phyloP scores from a whole-genome alignment of 2,329 filamentous ascomycete genomes.

The Leptosphaerulina australis region DNA sequence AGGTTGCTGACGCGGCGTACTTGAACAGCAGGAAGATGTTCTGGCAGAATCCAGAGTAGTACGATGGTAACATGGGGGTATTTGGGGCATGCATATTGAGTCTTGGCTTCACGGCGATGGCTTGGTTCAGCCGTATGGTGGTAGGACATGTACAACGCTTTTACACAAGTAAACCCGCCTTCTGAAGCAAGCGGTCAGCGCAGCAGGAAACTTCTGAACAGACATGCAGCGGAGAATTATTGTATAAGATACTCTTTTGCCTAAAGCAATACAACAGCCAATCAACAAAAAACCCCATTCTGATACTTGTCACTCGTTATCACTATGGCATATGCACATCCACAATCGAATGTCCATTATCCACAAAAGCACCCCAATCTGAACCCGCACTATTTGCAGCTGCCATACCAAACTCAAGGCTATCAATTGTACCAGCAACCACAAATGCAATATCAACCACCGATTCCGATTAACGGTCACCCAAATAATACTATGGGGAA shows the following conservation, averaged over 20 bases:
- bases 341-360: background rate
- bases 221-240: background rate
- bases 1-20: conserved; percentile 52
- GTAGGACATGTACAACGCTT: background rate
- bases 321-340: background rate
- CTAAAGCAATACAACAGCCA: no score
- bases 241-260: background rate
- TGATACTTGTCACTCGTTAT: background rate
- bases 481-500: background rate
- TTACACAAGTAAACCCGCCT: background rate
- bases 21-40: conserved; percentile 42
- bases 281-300: no score
- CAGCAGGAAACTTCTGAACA: background rate
- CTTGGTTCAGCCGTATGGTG: background rate
- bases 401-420: background rate
- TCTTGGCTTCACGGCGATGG: background rate
- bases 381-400: background rate
- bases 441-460: background rate
- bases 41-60: background rate
- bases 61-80: no score
- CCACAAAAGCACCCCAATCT: background rate
- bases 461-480: no score
- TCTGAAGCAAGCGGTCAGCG: background rate
- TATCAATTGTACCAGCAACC: background rate
- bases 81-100: background rate